Percentiles rank a stretch among this genome's conserved stretches.
phyloP scores from a whole-genome alignment of 108 stramenopile genomes.

The Nitzschia palea region DNA sequence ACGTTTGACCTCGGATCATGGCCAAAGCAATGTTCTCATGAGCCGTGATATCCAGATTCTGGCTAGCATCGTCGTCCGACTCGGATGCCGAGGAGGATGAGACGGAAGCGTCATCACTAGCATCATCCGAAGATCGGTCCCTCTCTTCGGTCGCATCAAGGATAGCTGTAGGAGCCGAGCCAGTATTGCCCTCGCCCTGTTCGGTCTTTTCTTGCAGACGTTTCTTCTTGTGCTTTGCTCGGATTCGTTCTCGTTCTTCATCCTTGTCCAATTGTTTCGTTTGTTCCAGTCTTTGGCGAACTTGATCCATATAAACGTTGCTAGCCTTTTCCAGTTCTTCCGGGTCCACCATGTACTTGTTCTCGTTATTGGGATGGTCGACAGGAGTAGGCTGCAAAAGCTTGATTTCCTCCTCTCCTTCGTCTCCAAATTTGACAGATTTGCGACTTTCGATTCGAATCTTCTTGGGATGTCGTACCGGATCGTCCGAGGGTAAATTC shows the following conservation, averaged over 20 bases:
- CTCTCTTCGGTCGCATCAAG: neutral
- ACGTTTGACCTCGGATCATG: conserved; percentile 48
- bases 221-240: conserved; percentile 79
- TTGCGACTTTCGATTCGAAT: conserved; percentile 79
- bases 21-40: conserved; percentile 80
- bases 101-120: conserved; percentile 5
- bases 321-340: conserved; percentile 38
- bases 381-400: conserved; percentile 8
- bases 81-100: conserved; percentile 13
- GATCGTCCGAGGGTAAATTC: conserved; percentile 12
- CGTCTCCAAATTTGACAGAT: conserved; percentile 83
- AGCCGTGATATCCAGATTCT: conserved; percentile 47
- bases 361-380: conserved; percentile 29
- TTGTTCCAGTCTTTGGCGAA: conserved; percentile 62
- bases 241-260: conserved; percentile 79
- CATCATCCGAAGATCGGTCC: conserved; percentile 13
- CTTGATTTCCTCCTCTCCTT: conserved; percentile 71
- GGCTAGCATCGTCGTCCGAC: conserved; percentile 11
- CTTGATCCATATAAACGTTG: conserved; percentile 65
- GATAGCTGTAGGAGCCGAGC: conserved; percentile 9
- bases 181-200: conserved; percentile 13
- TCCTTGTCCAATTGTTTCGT: conserved; percentile 67
- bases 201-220: conserved; percentile 61
- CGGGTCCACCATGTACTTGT: conserved; percentile 25
- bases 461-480: conserved; percentile 74